Conservation (phyloP, 2,329 filamentous ascomycete species). For the Fusarium pilosicola region DNA sequence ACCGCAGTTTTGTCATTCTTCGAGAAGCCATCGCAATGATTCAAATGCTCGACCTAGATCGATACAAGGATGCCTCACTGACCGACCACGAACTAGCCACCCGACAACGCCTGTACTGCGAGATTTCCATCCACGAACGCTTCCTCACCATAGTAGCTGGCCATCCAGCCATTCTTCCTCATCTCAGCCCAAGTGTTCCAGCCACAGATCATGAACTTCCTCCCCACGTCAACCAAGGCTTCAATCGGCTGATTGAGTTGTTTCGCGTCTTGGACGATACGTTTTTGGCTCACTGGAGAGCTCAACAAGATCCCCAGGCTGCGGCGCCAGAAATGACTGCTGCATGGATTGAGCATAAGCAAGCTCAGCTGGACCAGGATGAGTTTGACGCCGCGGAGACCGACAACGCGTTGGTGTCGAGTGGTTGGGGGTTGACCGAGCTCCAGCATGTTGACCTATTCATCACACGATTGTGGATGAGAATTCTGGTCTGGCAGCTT, state of each 20-base stretch:
- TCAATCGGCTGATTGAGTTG: slow-evolving; percentile 50
- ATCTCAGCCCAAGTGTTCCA: slow-evolving; percentile 44
- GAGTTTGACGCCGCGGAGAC: slow-evolving; percentile 47
- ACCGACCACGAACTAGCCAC: slow-evolving; percentile 29
- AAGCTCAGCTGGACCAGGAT: slow-evolving; percentile 52
- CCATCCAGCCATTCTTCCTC: slow-evolving; percentile 49
- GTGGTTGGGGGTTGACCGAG: slow-evolving; percentile 47
- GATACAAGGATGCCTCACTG: slow-evolving; percentile 14
- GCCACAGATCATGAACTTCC: slow-evolving; percentile 47
- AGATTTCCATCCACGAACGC: slow-evolving; percentile 66
- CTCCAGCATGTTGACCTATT: slow-evolving; percentile 54
- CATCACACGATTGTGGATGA: slow-evolving; percentile 54
- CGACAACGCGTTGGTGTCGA: slow-evolving; percentile 37
- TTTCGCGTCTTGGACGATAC: slow-evolving; percentile 52
- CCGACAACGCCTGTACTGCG: slow-evolving; percentile 62
- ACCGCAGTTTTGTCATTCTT: slow-evolving; percentile 60
- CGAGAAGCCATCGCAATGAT: slow-evolving; percentile 57
- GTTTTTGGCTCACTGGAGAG: slow-evolving; percentile 52
- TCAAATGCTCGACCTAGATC: slow-evolving; percentile 34
- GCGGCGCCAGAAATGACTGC: slow-evolving; percentile 44
- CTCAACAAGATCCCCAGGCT: slow-evolving; percentile 41
- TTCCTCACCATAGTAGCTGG: slow-evolving; percentile 63
- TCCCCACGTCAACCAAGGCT: slow-evolving; percentile 49
- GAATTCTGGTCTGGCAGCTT: slow-evolving; percentile 55
- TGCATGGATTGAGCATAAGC: slow-evolving; percentile 54